phyloP scores from a whole-genome alignment of 192 early-diverging fungal species.

The Podila minutissima region DNA sequence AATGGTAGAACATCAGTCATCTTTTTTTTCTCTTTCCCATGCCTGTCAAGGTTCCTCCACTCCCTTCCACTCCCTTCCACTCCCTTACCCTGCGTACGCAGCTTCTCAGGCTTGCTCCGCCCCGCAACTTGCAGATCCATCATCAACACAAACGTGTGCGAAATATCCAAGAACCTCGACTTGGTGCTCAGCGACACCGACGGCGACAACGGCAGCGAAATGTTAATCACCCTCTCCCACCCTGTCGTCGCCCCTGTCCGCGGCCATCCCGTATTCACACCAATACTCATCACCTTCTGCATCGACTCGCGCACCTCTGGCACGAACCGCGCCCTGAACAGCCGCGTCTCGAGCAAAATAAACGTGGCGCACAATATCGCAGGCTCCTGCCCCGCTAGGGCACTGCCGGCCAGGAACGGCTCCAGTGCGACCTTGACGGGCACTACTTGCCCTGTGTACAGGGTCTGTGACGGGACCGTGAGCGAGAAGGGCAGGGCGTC shows the following conservation, averaged over 20 bases:
- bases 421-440: constrained; percentile 9
- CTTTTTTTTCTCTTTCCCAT: background rate
- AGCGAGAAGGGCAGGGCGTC: constrained; percentile 3
- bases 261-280: constrained; percentile 19
- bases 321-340: constrained; percentile 17
- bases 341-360: constrained; percentile 16
- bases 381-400: constrained; percentile 4
- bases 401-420: background rate
- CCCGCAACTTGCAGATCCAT: constrained; percentile 10
- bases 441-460: constrained; percentile 12
- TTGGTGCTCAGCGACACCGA: constrained; percentile 6
- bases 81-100: constrained; percentile 8
- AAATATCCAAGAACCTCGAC: constrained; percentile 23
- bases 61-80: no score
- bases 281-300: constrained; percentile 12
- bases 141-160: constrained; percentile 1
- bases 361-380: constrained; percentile 6
- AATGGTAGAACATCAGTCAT: background rate
- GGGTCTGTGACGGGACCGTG: constrained; percentile 3
- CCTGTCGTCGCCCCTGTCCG: background rate
- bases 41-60: background rate
- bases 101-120: constrained; percentile 13
- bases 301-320: background rate
- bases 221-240: constrained; percentile 16
- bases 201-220: constrained; percentile 17